Conservation (phyloP, 2,329 filamentous ascomycete genomes). For the Metarhizium album region DNA sequence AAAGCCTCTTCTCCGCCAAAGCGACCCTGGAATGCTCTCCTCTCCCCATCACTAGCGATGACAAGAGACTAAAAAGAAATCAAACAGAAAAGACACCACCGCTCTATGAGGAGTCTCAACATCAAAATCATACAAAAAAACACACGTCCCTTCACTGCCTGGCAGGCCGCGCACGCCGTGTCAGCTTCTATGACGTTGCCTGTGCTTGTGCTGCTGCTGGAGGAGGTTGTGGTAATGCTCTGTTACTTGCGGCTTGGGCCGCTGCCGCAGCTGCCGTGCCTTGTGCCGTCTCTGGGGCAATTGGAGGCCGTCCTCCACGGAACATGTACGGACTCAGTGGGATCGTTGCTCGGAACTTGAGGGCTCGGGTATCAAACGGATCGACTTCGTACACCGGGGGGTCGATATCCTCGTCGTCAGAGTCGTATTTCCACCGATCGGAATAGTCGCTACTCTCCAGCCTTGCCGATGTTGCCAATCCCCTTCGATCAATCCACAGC, state of each 20-base stretch:
- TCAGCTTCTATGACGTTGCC: conserved; percentile 14
- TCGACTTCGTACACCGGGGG: conserved; percentile 66
- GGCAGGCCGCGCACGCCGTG: background rate
- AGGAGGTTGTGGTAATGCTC: conserved; percentile 9
- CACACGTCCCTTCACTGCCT: conserved; percentile 2
- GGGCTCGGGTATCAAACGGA: conserved; percentile 49
- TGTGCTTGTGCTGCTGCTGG: conserved; percentile 13
- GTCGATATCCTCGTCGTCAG: conserved; percentile 77
- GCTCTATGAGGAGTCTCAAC: conserved; percentile 4
- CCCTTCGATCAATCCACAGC: conserved; percentile 78
- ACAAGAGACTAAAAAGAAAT: background rate
- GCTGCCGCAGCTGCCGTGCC: conserved; percentile 11
- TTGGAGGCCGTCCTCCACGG: conserved; percentile 25
- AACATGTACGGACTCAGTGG: conserved; percentile 35
- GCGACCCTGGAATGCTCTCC: background rate
- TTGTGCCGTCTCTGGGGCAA: conserved; percentile 18
- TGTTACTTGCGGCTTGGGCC: background rate
- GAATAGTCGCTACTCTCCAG: conserved; percentile 30
- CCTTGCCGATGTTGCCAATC: conserved; percentile 41
- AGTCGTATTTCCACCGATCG: conserved; percentile 80
- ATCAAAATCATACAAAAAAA: conserved; percentile 13
- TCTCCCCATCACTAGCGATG: background rate
- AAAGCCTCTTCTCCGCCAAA: background rate
- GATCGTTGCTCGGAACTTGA: conserved; percentile 51
- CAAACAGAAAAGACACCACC: conserved; percentile 1